A percentile compares a stretch with the other conserved stretches of the same genome.
Evolutionary conservation across 106 monocot species (phyloP).

Genomic region (Phalaenopsis equestris): DNA sequence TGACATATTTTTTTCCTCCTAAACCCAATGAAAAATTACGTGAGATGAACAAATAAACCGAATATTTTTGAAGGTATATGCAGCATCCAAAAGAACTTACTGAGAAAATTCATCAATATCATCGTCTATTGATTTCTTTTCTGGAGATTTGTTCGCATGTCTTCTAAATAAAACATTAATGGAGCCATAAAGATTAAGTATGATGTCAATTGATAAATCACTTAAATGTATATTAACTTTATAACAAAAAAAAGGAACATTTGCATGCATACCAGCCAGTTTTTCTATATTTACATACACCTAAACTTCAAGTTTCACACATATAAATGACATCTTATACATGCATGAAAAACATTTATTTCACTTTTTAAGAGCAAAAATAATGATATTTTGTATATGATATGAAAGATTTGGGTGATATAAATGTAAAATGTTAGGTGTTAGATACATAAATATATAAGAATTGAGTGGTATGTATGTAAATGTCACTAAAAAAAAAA

Average conservation of each 20-base stretch:
- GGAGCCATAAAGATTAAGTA: neutral
- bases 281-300: slow-evolving; percentile 84
- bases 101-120: slow-evolving; percentile 89
- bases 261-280: slow-evolving; percentile 95
- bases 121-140: slow-evolving; percentile 68
- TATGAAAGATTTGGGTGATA: too few relatives aligned
- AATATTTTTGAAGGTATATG: neutral
- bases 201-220: slow-evolving; percentile 1
- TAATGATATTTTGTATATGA: too few relatives aligned
- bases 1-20: slow-evolving; percentile 72
- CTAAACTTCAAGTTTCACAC: too few relatives aligned
- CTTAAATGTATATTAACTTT: neutral
- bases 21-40: neutral
- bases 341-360: too few relatives aligned
- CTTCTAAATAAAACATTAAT: slow-evolving; percentile 20
- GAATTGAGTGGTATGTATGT: too few relatives aligned
- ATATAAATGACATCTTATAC: too few relatives aligned
- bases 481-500: too few relatives aligned
- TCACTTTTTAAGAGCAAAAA: too few relatives aligned
- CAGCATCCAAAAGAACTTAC: slow-evolving; percentile 31
- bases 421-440: too few relatives aligned
- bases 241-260: slow-evolving; percentile 44
- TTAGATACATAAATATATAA: too few relatives aligned
- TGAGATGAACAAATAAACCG: neutral
- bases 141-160: slow-evolving; percentile 37